Evolutionary conservation across 768 basidiomycete species (phyloP).

Genomic region (Panellus pusillus): DNA sequence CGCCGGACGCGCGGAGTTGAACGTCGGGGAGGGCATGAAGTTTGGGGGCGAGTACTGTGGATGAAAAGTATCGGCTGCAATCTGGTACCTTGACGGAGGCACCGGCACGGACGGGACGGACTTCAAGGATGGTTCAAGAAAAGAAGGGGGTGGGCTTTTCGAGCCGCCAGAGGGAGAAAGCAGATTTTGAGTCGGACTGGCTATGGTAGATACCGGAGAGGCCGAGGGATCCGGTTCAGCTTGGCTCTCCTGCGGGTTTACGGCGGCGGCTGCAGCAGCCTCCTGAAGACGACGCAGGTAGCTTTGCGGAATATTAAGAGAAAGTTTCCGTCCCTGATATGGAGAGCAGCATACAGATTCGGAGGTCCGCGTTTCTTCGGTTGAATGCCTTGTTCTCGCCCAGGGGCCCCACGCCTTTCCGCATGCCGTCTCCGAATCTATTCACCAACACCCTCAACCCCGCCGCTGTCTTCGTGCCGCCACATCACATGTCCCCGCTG

Average conservation of each 20-base stretch:
- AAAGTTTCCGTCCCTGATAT: not conserved
- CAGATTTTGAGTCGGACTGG: conserved; percentile 49
- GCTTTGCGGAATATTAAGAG: conserved; percentile 35
- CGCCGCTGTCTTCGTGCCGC: not conserved
- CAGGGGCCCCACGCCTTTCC: conserved; percentile 5
- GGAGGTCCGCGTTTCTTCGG: conserved; percentile 94
- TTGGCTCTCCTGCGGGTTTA: conserved; percentile 31
- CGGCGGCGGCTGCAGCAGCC: conserved; percentile 55
- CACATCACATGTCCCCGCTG: conserved; percentile 16
- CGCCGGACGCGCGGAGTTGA: conserved; percentile 19
- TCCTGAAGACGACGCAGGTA: conserved; percentile 82
- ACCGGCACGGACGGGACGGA: conserved; percentile 45
- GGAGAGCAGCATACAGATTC: conserved; percentile 63
- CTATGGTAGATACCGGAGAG: conserved; percentile 48
- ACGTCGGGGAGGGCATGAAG: conserved; percentile 18
- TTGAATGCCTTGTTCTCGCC: conserved; percentile 33
- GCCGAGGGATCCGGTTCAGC: conserved; percentile 36
- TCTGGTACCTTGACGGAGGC: conserved; percentile 70
- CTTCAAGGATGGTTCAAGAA: conserved; percentile 52
- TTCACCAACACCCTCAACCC: conserved; percentile 1
- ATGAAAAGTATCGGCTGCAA: conserved; percentile 68
- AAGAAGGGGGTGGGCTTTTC: conserved; percentile 45
- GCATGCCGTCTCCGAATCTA: not conserved
- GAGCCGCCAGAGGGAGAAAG: conserved; percentile 46
- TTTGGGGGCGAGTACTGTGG: conserved; percentile 47